Conservation (phyloP, 495 filamentous ascomycete species). For the Daldinia decipiens region DNA sequence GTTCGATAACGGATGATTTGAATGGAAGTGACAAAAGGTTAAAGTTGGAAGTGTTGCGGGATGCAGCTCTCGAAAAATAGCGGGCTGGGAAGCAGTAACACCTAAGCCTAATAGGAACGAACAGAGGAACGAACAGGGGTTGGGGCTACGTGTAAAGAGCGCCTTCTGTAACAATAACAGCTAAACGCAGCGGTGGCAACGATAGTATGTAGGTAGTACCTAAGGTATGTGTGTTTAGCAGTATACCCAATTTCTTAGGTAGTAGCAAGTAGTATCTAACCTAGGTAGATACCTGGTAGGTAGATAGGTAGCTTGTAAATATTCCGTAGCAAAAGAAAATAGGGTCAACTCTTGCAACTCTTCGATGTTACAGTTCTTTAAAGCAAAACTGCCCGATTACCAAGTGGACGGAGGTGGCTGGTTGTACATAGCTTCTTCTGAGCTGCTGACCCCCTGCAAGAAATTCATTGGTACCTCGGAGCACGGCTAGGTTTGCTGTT, state of each 20-base stretch:
- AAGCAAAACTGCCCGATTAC: constrained; percentile 33
- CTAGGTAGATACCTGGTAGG: no score
- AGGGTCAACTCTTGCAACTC: not conserved
- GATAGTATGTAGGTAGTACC: not conserved
- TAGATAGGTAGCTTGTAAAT: no score
- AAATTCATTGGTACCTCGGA: not conserved
- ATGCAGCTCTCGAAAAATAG: constrained; percentile 19
- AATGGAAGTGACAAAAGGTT: constrained; percentile 7
- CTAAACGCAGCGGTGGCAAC: not conserved
- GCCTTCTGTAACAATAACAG: constrained; percentile 8
- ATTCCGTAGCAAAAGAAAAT: no score
- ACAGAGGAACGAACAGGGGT: not conserved
- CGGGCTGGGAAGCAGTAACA: constrained; percentile 31
- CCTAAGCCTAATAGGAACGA: constrained; percentile 19
- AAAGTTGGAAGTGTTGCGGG: constrained; percentile 9
- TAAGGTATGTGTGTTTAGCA: no score
- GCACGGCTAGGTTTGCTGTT: constrained; percentile 1
- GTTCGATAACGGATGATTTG: not conserved
- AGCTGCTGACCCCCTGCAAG: constrained; percentile 27
- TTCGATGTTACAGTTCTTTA: not conserved
- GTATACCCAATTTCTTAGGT: not conserved
- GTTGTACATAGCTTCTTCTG: constrained; percentile 25
- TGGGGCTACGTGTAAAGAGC: constrained; percentile 40
- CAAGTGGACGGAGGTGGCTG: constrained; percentile 38
- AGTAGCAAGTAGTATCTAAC: not conserved